These are phyloP conservation scores for Carex parvula DNA, from an alignment of 176 grass and related monocot species.

Conservation along the genomic window DNA sequence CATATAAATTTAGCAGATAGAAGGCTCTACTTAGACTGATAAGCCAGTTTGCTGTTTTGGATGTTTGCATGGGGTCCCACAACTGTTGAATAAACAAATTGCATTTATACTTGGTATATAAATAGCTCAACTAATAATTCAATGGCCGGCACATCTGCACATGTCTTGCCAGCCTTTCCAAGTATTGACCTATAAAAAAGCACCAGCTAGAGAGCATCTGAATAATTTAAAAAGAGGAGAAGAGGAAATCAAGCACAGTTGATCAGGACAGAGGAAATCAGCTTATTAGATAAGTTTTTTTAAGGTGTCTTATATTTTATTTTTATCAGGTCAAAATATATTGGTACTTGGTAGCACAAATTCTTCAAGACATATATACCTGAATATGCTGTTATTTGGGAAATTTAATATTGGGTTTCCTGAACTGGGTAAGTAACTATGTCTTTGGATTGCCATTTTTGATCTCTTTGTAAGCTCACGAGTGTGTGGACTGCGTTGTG, in stretches of 20 bases:
- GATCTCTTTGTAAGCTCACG: not conserved
- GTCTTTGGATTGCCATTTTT: not conserved
- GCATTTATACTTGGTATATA: not conserved
- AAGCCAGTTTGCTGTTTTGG: not conserved
- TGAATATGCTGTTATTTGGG: not conserved
- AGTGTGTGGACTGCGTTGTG: not conserved
- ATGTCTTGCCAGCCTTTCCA: not conserved
- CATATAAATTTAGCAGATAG: not conserved
- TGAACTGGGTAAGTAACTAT: not conserved
- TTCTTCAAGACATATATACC: not conserved
- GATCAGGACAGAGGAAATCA: not conserved
- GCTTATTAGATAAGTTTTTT: slow-evolving; percentile 3
- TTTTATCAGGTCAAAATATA: slow-evolving; percentile 5
- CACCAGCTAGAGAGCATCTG: slow-evolving; percentile 21
- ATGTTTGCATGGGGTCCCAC: not conserved
- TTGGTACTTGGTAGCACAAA: not conserved
- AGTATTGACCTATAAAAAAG: slow-evolving; percentile 5
- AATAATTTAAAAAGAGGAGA: not conserved
- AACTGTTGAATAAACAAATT: not conserved
- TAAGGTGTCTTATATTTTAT: not conserved
- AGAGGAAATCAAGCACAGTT: not conserved
- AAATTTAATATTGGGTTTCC: not conserved
- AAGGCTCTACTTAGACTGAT: not conserved
- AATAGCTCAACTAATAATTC: slow-evolving; percentile 8
- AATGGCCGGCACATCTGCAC: not conserved